phyloP scores from a whole-genome alignment of 805 yeast species.

The Suhomyces sp. region DNA sequence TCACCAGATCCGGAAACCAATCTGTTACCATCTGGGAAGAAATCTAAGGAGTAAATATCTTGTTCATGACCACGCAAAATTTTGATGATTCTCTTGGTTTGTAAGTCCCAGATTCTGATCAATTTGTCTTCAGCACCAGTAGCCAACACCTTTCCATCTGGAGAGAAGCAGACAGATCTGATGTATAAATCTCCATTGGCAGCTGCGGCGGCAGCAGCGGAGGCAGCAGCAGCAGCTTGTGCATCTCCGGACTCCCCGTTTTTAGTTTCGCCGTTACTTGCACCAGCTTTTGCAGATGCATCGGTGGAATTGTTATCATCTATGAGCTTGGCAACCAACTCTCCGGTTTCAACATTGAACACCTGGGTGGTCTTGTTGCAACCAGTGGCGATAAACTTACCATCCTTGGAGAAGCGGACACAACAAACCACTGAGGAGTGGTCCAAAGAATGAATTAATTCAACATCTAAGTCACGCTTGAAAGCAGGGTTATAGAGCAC shows the following conservation, averaged over 20 bases:
- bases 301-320: constrained; percentile 61
- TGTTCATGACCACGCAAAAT: constrained; percentile 94
- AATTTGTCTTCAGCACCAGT: constrained; percentile 91
- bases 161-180: constrained; percentile 93
- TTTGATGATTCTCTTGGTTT: constrained; percentile 79
- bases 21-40: constrained; percentile 90
- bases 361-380: constrained; percentile 96
- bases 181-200: constrained; percentile 85
- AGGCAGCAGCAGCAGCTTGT: constrained; percentile 17
- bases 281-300: constrained; percentile 34
- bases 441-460: constrained; percentile 83
- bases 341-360: constrained; percentile 89
- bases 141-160: constrained; percentile 88
- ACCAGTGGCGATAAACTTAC: constrained; percentile 92
- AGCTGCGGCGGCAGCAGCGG: constrained; percentile 46
- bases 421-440: constrained; percentile 97
- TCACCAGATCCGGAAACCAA: constrained; percentile 96
- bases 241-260: constrained; percentile 22
- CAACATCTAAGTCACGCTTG: constrained; percentile 67
- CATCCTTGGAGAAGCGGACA: constrained; percentile 88
- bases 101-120: constrained; percentile 94
- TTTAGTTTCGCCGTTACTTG: constrained; percentile 15
- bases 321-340: constrained; percentile 77
- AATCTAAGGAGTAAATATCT: constrained; percentile 93
- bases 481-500: constrained; percentile 88